Evolutionary conservation across 192 early-diverging fungal genomes (phyloP), one percentile per base, ranked within the genome.

Genomic region (Powellomyces hirtus): DNA sequence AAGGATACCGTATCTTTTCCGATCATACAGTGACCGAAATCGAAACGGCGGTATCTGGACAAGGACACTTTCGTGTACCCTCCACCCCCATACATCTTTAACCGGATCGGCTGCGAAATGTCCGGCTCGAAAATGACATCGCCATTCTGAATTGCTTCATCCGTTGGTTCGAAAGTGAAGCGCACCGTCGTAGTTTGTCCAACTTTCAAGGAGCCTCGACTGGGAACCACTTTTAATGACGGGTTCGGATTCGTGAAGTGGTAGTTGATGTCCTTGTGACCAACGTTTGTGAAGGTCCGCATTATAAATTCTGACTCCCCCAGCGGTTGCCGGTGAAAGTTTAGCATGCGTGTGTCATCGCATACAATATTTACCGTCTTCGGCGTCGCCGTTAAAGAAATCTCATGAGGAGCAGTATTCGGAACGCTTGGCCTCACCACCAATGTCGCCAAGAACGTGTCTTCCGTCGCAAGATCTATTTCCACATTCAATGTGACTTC

Each of bases 1-100:
- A 76, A 77, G 22, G 83, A 84, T 31, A 75, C 70, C 5, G 85
- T 84, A 52, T 88, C 83, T 40, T 88, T 88, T 24, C 86, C 86
- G 40, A 86, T 86, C 81, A 87, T 84, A 66, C 86, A 88, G 61
- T 88, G 82, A 24, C 86, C 86, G 63, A 88, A 88, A 64, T 88
- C 86, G 68, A 87, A 88, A 20, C 84, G 45, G 26, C 82, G 64
- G 60, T 87, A 86, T 58, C 79, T 74, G 7, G 73, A 44, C 4
- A 88, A 64, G 2, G 86, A 88, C 20, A 79, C 77, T 61, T 82
- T 83, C 0, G 83, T 78, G 62, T 76, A 79, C 1, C 86, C 86
- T 20, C 86, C 86, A 7, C 79, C 85, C 18, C 86, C 86, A 67
- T 70, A 80, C 73, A 88, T 81, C 53, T 86, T 84, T 18, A 88